These are phyloP conservation scores for Fusarium mangiferae DNA, from an alignment of 2,329 filamentous ascomycete genomes.

Conservation along the genomic window DNA sequence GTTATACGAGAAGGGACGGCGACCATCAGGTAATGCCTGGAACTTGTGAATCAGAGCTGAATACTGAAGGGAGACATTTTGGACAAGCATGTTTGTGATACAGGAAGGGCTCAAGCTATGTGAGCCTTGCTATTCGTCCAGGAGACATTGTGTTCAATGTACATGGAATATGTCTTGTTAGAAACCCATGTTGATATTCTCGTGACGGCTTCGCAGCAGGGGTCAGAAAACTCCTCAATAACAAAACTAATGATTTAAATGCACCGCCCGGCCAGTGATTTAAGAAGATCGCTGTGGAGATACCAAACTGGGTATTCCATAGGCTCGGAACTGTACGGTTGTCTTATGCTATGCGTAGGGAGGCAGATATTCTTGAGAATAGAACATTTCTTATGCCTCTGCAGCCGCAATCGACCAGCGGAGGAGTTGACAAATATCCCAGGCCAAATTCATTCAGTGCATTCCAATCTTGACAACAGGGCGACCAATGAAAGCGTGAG, in stretches of 20 bases:
- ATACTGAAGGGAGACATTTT: constrained; percentile 4
- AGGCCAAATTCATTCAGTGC: not conserved
- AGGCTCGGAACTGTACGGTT: not conserved
- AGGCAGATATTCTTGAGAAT: not conserved
- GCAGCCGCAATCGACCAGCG: not conserved
- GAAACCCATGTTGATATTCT: constrained; percentile 5
- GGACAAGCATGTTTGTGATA: constrained; percentile 14
- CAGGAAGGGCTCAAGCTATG: constrained; percentile 9
- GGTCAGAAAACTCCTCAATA: constrained; percentile 7
- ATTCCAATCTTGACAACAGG: constrained; percentile 17
- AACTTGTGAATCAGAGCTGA: constrained; percentile 41
- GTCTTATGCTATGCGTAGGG: not conserved
- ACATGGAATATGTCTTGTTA: not conserved
- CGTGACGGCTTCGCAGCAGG: not conserved
- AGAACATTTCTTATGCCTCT: not conserved
- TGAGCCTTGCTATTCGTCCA: constrained; percentile 1
- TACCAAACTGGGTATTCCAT: not conserved
- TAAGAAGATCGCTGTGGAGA: not conserved
- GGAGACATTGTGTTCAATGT: not conserved
- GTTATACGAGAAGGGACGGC: constrained; percentile 85
- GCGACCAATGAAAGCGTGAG: constrained; percentile 9
- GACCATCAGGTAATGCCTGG: constrained; percentile 61
- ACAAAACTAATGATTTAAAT: constrained; percentile 13
- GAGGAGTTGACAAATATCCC: not conserved
- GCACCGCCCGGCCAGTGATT: not conserved